Evolutionary conservation across 768 basidiomycete species (phyloP).

Genomic region (Cantharellus anzutake): DNA sequence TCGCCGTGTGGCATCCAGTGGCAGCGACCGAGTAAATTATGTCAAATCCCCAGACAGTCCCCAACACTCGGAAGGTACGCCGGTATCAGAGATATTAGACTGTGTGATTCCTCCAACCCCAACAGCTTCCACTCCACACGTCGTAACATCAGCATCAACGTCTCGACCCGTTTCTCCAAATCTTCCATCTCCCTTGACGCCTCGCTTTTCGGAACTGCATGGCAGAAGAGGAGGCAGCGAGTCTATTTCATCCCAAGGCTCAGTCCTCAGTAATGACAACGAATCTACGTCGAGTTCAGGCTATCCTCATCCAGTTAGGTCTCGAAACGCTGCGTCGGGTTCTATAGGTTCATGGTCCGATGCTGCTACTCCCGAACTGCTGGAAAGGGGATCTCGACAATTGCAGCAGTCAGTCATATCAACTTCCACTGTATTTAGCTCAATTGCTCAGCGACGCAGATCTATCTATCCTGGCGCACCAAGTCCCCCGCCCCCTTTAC

Average conservation of each 20-base stretch:
- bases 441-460: no score
- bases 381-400: no score
- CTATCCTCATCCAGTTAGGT: not conserved
- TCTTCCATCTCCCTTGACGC: not conserved
- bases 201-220: not conserved
- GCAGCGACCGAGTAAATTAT: not conserved
- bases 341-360: not conserved
- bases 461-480: no score
- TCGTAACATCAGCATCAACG: not conserved
- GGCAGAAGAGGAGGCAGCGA: not conserved
- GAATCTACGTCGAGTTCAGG: not conserved
- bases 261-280: not conserved
- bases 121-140: not conserved
- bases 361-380: not conserved
- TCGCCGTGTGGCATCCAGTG: not conserved
- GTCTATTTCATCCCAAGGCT: not conserved
- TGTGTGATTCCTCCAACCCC: no score
- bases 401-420: no score
- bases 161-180: not conserved
- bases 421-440: no score
- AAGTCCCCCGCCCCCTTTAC: no score
- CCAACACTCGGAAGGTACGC: no score
- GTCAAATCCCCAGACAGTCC: not conserved
- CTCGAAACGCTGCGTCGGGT: not conserved
- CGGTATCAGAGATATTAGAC: no score